Evolutionary conservation across 2,329 filamentous ascomycete species (phyloP).

Genomic region (Diplodia seriata): DNA sequence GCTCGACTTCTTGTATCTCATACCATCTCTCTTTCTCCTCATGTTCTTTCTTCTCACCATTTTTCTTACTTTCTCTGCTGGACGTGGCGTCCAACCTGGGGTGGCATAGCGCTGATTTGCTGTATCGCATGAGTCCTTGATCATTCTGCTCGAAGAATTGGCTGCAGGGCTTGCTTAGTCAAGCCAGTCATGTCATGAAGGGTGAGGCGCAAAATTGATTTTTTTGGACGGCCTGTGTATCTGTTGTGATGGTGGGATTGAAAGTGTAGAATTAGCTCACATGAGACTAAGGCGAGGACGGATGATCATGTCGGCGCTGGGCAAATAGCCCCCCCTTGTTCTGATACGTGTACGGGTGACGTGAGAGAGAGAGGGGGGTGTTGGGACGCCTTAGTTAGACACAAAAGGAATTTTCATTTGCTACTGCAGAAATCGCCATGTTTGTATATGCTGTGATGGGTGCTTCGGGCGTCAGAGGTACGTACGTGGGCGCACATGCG

Average conservation of each 20-base stretch:
- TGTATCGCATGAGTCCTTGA: constrained; percentile 23
- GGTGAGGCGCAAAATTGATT: constrained; percentile 23
- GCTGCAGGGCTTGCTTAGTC: constrained; percentile 17
- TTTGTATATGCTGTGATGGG: not conserved
- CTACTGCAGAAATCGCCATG: not conserved
- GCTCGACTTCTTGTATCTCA: constrained; percentile 30
- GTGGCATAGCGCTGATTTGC: constrained; percentile 26
- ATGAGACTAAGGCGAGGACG: constrained; percentile 23
- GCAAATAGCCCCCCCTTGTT: not conserved
- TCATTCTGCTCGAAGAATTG: constrained; percentile 7
- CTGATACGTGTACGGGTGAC: constrained; percentile 21
- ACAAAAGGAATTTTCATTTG: constrained; percentile 8
- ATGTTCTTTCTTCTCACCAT: constrained; percentile 1
- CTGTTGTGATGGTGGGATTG: constrained; percentile 1
- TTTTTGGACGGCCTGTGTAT: not conserved
- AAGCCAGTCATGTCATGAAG: constrained; percentile 5
- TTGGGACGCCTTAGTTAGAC: constrained; percentile 5
- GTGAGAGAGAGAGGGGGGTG: constrained; percentile 8
- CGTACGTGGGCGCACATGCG: not conserved
- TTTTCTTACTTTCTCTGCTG: constrained; percentile 22
- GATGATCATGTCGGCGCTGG: constrained; percentile 23
- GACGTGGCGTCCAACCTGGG: constrained; percentile 3
- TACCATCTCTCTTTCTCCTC: constrained; percentile 7
- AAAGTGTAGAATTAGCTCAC: constrained; percentile 26
- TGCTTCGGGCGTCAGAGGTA: not conserved